These are phyloP conservation scores for Gyromitra esculenta DNA, from an alignment of 2,329 filamentous ascomycete species.

Conservation along the genomic window DNA sequence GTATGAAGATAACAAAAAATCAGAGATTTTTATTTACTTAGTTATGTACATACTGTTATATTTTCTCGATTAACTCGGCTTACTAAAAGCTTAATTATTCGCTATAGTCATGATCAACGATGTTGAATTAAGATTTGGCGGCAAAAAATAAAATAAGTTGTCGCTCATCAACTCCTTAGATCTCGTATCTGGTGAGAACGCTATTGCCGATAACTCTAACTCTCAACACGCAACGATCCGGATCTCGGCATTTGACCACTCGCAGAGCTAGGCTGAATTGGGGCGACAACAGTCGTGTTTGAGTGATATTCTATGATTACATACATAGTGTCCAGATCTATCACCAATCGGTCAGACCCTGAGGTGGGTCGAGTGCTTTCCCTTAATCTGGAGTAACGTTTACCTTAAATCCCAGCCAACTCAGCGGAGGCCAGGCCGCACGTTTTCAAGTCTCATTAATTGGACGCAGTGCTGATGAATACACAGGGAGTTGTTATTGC, in stretches of 20 bases:
- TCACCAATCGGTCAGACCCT: too few species aligned
- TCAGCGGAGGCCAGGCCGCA: too few species aligned
- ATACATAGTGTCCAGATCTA: not conserved
- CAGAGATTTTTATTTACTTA: not conserved
- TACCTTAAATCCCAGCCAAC: too few species aligned
- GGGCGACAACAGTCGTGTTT: not conserved
- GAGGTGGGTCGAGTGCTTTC: too few species aligned
- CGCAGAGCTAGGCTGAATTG: not conserved
- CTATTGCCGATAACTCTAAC: not conserved
- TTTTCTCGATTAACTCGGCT: not conserved
- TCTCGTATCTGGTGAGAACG: not conserved
- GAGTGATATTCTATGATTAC: slow-evolving; percentile 11
- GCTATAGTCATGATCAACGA: not conserved
- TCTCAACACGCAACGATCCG: not conserved
- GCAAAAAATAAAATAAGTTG: not conserved
- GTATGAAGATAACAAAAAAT: not conserved
- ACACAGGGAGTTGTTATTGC: too few species aligned
- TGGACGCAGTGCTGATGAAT: too few species aligned
- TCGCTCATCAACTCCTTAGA: not conserved
- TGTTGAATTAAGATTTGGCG: not conserved
- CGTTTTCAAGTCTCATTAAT: too few species aligned
- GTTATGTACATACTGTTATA: not conserved
- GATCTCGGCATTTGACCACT: slow-evolving; percentile 1
- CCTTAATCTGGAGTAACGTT: too few species aligned
- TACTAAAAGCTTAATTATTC: not conserved